These are phyloP conservation scores for Amaranthus tricolor DNA, from an alignment of 179 eudicot genomes.

Conservation along the genomic window DNA sequence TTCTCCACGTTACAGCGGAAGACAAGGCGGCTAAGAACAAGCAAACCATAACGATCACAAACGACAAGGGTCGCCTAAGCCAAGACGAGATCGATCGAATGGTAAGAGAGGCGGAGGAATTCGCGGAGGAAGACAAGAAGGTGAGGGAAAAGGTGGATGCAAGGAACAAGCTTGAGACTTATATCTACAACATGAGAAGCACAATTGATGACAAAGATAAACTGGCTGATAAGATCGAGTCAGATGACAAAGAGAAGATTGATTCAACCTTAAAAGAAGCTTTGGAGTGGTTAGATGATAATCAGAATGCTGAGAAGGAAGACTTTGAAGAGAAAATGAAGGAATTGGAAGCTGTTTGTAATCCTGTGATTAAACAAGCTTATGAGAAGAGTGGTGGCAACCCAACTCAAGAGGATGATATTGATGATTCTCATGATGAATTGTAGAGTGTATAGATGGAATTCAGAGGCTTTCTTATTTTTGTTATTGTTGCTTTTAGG, in stretches of 20 bases:
- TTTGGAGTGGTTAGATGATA: constrained; percentile 35
- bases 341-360: constrained; percentile 37
- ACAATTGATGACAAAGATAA: constrained; percentile 36
- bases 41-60: constrained; percentile 32
- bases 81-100: constrained; percentile 36
- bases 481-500: background rate
- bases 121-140: constrained; percentile 32
- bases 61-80: constrained; percentile 38
- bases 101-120: constrained; percentile 37
- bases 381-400: constrained; percentile 34
- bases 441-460: constrained; percentile 18
- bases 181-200: constrained; percentile 36
- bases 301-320: constrained; percentile 30
- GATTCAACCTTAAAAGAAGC: constrained; percentile 31
- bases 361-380: constrained; percentile 38
- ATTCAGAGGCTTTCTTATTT: background rate
- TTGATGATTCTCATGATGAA: constrained; percentile 29
- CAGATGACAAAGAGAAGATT: constrained; percentile 31
- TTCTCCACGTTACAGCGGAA: constrained; percentile 38
- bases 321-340: constrained; percentile 43
- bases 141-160: constrained; percentile 32
- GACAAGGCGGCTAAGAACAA: constrained; percentile 42
- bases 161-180: constrained; percentile 34
- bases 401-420: constrained; percentile 20
- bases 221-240: constrained; percentile 33